Base-by-base conservation (phyloP, 108 stramenopile genomes). In the Cyclotella baltica region DNA sequence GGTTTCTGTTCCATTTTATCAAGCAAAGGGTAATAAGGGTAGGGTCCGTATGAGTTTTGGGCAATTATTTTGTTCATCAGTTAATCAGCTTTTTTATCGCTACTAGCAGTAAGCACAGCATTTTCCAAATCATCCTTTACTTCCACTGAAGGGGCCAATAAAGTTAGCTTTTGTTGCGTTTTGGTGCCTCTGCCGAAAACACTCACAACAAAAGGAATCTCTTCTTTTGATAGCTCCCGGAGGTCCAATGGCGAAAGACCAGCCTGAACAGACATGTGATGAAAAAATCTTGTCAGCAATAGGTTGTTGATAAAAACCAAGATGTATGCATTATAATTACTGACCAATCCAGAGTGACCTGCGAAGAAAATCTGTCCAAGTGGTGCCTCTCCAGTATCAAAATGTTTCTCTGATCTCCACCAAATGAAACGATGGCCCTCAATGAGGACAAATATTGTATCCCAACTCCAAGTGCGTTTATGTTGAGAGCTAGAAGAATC, bases 341-440 rank as follows among this genome's bases (percentile, higher is more conserved):
- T 61, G 31, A 61, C 59, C 36, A 96, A 58, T 15, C 96, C 96
- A 20, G 93, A 85, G 76, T 96, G 96, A 19, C 96, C 96, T 0
- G 88, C 82, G 48, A 94, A 87, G 70, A 86, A 83, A 29, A 96
- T 67, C 48, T 83, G 83, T 38, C 92, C 93, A 18, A 80, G 31
- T 10, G 89, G 86, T 1, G 63, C 38, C 43, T 92, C 92, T 16
- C 96, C 96, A 23, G 83, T 78, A 74, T 96, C 93, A 77, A 96
- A 96, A 48, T 87, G 85, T 25, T 77, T 70, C 27, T 86, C 88
- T 10, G 79, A 86, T 37, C 83, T 79, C 93, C 93, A 96, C 91
- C 92, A 94, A 4, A 93, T 69, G 56, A 96, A 88, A 23, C 92
- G 88, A 57, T 88, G 92, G 19, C 92, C 92, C 77, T 96, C 90